Conservation (phyloP, 768 basidiomycete genomes). For the Mycena venus region DNA sequence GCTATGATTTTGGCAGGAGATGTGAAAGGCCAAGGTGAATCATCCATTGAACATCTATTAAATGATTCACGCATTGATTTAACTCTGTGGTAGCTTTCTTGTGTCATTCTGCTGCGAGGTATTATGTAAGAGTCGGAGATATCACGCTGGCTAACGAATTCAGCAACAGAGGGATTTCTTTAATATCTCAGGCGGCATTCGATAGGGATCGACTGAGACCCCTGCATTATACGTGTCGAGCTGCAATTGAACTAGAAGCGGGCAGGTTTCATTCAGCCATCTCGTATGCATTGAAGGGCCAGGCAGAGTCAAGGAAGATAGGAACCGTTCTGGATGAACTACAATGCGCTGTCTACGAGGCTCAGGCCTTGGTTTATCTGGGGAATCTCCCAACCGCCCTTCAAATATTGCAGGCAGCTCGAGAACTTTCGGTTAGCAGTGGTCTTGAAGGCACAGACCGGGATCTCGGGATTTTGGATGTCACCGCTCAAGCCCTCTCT, state of each 20-base stretch:
- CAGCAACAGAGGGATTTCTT: not conserved
- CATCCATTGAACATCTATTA: too few species aligned
- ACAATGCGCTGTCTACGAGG: not conserved
- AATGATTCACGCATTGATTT: too few species aligned
- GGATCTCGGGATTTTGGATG: not conserved
- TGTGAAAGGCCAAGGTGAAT: not conserved
- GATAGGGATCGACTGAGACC: not conserved
- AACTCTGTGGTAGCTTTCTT: not conserved
- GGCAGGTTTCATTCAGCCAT: not conserved
- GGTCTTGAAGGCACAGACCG: not conserved
- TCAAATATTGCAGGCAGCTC: not conserved
- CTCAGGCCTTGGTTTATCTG: not conserved
- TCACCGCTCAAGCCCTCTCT: not conserved
- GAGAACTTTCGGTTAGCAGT: not conserved
- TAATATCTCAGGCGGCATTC: not conserved
- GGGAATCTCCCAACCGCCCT: not conserved
- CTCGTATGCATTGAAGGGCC: not conserved
- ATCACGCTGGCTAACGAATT: not conserved
- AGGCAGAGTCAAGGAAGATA: not conserved
- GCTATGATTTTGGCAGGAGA: not conserved
- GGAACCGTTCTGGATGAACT: not conserved
- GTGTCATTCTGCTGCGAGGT: not conserved
- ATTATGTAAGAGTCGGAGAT: not conserved
- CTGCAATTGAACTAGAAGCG: not conserved
- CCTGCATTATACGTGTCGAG: not conserved